Evolutionary conservation across 345 rosid genomes (phyloP), one percentile per base, ranked within the genome.

Genomic region (Carallia brachiata): DNA sequence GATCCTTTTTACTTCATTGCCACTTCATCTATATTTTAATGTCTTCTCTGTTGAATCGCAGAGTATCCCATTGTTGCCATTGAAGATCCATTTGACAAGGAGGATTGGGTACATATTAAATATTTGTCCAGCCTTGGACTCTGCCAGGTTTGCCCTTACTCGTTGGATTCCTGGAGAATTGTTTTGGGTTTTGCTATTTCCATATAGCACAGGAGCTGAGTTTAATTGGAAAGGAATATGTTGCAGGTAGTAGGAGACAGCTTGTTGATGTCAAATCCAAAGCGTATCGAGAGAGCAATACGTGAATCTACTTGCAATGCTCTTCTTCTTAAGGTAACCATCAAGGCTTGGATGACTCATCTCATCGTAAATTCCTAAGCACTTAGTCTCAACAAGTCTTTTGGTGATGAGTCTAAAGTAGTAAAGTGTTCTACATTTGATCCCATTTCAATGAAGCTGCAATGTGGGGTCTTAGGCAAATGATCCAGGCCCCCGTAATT

Each of bases 71-170:
- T 95, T 69, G 83, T 89, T 23, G 90, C 89, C 47, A 87, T 95
- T 52, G 98, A 95, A 87, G 99, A 95, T 81, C 99, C 99, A 54
- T 95, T 95, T 74, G 99, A 95, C 82, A 92, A 81, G 86, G 99
- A 95, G 81, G 99, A 95, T 60, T 92, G 99, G 98, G 99, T 90
- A 74, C 97, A 90, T 75, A 82, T 81, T 73, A 92, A 85, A 82
- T 10, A 34, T 23, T 84, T 95, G 61, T 81, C 96, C 65, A 47
- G 81, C 79, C 98, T 92, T 77, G 97, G 88, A 77, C 85, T 89
- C 73, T 92, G 99, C 78, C 99, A 95, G 99, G 99, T 92, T 70
- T 71, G 82, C 63, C 66, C 61, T 60, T 56, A 57, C 8, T 8
- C 58, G 54, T 63, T 63, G 69, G 58, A 23, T 10, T n/a, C 19